phyloP scores from a whole-genome alignment of 805 yeast genomes.

The Blastobotrys parvus region DNA sequence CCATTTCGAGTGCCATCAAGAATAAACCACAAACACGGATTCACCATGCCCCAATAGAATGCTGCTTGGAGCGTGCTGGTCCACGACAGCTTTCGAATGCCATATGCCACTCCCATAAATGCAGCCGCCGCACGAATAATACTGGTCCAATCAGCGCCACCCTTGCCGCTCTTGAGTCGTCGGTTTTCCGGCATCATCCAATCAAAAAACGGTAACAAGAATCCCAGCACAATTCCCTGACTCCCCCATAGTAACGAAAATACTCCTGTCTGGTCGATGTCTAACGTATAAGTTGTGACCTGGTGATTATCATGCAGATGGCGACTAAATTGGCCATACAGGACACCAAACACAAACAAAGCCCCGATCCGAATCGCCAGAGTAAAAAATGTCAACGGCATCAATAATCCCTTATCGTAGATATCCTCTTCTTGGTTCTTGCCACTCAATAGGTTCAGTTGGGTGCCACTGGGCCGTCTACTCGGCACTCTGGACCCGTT shows the following conservation, averaged over 20 bases:
- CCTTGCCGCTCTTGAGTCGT: slow-evolving; percentile 12
- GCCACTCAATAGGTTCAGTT: background rate
- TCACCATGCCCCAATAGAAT: slow-evolving; percentile 29
- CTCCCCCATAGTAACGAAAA: slow-evolving; percentile 23
- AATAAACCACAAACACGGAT: slow-evolving; percentile 33
- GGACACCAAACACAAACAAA: slow-evolving; percentile 23
- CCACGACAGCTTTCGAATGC: slow-evolving; percentile 31
- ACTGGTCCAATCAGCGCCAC: slow-evolving; percentile 28
- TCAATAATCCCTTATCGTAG: background rate
- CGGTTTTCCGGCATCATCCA: slow-evolving; percentile 15
- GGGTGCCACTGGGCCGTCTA: background rate
- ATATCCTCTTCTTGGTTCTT: background rate
- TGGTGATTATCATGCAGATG: slow-evolving; percentile 24
- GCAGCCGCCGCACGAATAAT: slow-evolving; percentile 32
- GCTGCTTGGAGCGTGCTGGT: slow-evolving; percentile 30
- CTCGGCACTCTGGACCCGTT: background rate
- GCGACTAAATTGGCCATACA: slow-evolving; percentile 24
- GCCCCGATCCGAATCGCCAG: slow-evolving; percentile 13
- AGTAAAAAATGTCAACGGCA: slow-evolving; percentile 9
- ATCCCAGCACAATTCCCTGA: slow-evolving; percentile 23
- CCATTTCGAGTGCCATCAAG: slow-evolving; percentile 32
- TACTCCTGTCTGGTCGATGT: slow-evolving; percentile 18
- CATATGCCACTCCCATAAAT: slow-evolving; percentile 32
- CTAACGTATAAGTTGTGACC: slow-evolving; percentile 18
- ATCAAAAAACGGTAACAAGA: slow-evolving; percentile 23